Percentiles rank a stretch among this genome's conserved stretches.
Conservation (phyloP, 768 basidiomycete species). For the Chalciporus chontae region DNA sequence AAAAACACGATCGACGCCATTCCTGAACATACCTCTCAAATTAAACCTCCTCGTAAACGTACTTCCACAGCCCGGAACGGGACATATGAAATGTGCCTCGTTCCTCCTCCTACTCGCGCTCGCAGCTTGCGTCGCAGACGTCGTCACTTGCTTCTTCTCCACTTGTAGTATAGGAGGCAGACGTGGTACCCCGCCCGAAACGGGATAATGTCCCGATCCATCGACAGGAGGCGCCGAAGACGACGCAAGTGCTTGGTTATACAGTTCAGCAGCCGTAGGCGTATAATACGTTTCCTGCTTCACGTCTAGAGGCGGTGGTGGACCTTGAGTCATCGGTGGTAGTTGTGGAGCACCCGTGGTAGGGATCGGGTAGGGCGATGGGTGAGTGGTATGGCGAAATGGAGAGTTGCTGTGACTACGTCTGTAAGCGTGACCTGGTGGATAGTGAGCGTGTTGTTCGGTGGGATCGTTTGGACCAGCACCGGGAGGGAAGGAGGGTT, state of each 20-base stretch:
- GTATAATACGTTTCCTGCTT: constrained; percentile 48
- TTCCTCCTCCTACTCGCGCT: constrained; percentile 87
- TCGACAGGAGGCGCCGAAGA: constrained; percentile 23
- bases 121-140: constrained; percentile 88
- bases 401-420: constrained; percentile 32
- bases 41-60: constrained; percentile 96
- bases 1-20: constrained; percentile 3
- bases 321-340: constrained; percentile 25
- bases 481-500: constrained; percentile 32
- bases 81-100: constrained; percentile 90
- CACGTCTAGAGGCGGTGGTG: constrained; percentile 26
- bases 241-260: constrained; percentile 42
- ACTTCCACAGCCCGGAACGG: constrained; percentile 92
- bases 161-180: constrained; percentile 86
- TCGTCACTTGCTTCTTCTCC: constrained; percentile 93
- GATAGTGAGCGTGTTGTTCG: constrained; percentile 34
- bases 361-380: constrained; percentile 38
- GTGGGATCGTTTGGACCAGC: constrained; percentile 34
- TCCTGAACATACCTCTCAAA: constrained; percentile 58
- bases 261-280: constrained; percentile 53
- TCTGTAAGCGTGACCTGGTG: constrained; percentile 32
- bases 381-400: constrained; percentile 37
- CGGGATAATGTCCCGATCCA: constrained; percentile 28
- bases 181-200: constrained; percentile 37
- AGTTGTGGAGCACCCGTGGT: constrained; percentile 26